phyloP scores from a whole-genome alignment of 495 filamentous ascomycete species.

The Rusavskia elegans region DNA sequence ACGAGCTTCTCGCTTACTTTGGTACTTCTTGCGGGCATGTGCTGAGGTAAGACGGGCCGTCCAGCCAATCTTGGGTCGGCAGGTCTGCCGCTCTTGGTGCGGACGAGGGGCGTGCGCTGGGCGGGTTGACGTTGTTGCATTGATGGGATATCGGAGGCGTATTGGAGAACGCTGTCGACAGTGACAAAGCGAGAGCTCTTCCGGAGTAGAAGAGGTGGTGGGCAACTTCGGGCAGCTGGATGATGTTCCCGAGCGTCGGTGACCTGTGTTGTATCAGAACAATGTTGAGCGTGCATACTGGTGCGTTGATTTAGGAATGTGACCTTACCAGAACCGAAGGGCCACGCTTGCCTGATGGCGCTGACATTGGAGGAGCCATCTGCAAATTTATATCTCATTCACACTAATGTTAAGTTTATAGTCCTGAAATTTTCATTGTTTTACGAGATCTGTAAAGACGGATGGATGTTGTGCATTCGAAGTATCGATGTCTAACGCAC shows the following conservation, averaged over 20 bases:
- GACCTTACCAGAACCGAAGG: neutral
- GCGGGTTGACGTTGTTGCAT: slow-evolving; percentile 73
- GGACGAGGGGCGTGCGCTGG: slow-evolving; percentile 32
- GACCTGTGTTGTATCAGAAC: slow-evolving; percentile 23
- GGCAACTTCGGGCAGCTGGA: slow-evolving; percentile 17
- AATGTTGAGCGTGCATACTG: neutral
- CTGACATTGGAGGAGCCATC: neutral
- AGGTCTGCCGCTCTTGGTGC: slow-evolving; percentile 23
- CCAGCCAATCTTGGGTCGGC: slow-evolving; percentile 25
- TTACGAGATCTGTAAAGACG: neutral
- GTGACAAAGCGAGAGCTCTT: slow-evolving; percentile 68
- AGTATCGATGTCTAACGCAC: too few species aligned
- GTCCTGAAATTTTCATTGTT: too few species aligned
- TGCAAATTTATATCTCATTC: neutral
- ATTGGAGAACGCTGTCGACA: slow-evolving; percentile 90
- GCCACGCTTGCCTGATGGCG: neutral
- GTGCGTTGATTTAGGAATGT: neutral
- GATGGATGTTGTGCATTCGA: neutral
- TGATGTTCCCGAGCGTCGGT: slow-evolving; percentile 43
- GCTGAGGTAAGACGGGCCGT: slow-evolving; percentile 42
- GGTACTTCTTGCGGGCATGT: slow-evolving; percentile 72
- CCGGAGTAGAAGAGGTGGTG: slow-evolving; percentile 22
- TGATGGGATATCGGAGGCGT: slow-evolving; percentile 87
- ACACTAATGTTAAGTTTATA: too few species aligned
- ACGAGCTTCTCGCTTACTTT: slow-evolving; percentile 93